Evolutionary conservation across 352 stramenopile genomes (phyloP).

Genomic region (Globisporangium perplexum): DNA sequence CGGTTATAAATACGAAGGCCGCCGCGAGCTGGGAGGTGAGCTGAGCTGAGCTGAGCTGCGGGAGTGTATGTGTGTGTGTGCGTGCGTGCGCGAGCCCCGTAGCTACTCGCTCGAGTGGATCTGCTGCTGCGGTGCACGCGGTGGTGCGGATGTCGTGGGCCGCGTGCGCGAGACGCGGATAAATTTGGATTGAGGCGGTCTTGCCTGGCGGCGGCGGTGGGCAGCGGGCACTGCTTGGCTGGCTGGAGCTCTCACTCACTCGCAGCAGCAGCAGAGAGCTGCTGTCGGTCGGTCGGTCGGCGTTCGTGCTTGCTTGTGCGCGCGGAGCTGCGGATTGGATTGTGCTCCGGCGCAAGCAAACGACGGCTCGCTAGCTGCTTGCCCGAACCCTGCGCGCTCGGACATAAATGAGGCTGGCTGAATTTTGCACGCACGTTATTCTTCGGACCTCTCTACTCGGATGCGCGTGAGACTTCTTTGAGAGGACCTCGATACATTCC

Average conservation of each 20-base stretch:
- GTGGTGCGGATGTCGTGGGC: not conserved
- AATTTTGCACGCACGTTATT: conserved; percentile 3
- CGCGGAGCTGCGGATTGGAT: not conserved
- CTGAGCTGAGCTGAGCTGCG: too few species aligned
- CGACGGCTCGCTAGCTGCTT: not conserved
- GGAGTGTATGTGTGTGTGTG: not conserved
- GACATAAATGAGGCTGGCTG: not conserved
- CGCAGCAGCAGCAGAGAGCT: too few species aligned
- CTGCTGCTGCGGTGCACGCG: not conserved
- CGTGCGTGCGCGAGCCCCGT: too few species aligned
- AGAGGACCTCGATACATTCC: not conserved
- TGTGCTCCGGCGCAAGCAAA: not conserved
- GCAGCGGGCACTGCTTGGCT: not conserved
- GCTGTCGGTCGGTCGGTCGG: too few species aligned
- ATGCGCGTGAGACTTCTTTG: not conserved
- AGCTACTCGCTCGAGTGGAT: too few species aligned
- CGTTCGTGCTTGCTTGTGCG: not conserved
- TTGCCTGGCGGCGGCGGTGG: not conserved
- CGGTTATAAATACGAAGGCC: conserved; percentile 7
- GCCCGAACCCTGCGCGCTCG: not conserved
- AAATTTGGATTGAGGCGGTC: conserved; percentile 12
- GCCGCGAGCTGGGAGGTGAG: too few species aligned
- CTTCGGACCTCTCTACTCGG: not conserved
- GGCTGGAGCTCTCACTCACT: not conserved
- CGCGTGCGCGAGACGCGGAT: conserved; percentile 5